A percentile compares a stretch with the other conserved stretches of the same genome.
These are phyloP conservation scores for Pyricularia pennisetigena DNA, from an alignment of 2,329 filamentous ascomycete genomes.

Conservation along the genomic window DNA sequence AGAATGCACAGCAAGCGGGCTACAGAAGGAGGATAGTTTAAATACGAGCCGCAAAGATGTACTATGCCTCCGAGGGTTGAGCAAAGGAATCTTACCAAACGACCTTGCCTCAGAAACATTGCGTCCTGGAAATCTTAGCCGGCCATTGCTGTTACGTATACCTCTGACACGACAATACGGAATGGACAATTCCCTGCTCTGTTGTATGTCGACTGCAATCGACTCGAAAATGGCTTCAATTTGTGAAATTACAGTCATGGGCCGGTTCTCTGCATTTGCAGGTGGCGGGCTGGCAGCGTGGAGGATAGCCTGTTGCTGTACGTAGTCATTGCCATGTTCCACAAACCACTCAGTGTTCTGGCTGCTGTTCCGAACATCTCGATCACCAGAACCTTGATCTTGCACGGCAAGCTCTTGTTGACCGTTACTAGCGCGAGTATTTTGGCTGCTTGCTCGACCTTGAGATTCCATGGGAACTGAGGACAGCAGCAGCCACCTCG, in stretches of 20 bases:
- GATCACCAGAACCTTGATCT: neutral
- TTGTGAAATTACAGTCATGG: constrained; percentile 29
- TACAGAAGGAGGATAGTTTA: neutral
- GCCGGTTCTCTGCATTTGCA: neutral
- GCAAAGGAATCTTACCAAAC: neutral
- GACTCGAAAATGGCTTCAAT: constrained; percentile 46
- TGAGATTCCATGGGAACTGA: neutral
- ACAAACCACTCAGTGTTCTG: neutral
- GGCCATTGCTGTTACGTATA: constrained; percentile 3
- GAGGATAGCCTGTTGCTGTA: neutral
- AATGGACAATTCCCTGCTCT: neutral
- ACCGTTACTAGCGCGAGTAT: neutral
- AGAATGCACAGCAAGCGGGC: constrained; percentile 49
- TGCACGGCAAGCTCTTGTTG: neutral
- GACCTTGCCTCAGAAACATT: neutral
- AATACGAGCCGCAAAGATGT: neutral
- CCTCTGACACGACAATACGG: constrained; percentile 1
- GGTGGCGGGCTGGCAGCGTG: neutral
- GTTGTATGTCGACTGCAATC: constrained; percentile 35
- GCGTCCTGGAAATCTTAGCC: neutral
- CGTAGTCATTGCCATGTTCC: neutral
- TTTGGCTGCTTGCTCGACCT: neutral
- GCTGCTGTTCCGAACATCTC: neutral
- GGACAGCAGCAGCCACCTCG: neutral
- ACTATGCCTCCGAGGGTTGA: neutral